Conservation (phyloP, 176 grass and related monocot genomes). For the Phoenix roebelenii region DNA sequence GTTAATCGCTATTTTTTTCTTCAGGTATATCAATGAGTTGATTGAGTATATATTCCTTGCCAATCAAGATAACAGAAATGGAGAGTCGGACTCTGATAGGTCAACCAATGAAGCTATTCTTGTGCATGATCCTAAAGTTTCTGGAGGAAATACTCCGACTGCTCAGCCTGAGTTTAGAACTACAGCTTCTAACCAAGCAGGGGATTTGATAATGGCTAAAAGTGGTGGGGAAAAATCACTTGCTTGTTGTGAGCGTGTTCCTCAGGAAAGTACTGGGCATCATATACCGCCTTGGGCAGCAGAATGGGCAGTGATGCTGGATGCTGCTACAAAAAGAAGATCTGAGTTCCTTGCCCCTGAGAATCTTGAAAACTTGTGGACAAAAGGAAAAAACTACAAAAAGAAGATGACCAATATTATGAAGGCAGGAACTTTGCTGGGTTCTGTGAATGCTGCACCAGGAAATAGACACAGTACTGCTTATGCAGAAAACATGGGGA, state of each 20-base stretch:
- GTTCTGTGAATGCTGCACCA: conserved; percentile 20
- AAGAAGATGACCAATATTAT: conserved; percentile 49
- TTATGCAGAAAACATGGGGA: conserved; percentile 30
- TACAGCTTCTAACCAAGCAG: conserved; percentile 20
- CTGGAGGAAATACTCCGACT: conserved; percentile 37
- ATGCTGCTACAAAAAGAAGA: conserved; percentile 87
- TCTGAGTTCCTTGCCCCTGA: conserved; percentile 87
- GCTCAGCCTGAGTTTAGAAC: conserved; percentile 28
- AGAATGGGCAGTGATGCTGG: conserved; percentile 73
- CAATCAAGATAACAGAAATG: conserved; percentile 39
- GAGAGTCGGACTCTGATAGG: conserved; percentile 27
- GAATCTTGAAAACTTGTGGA: conserved; percentile 99
- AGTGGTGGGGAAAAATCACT: conserved; percentile 24
- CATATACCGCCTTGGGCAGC: conserved; percentile 26
- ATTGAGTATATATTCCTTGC: conserved; percentile 59
- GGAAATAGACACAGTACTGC: conserved; percentile 13
- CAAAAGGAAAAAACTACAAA: conserved; percentile 91
- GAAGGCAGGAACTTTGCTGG: conserved; percentile 33
- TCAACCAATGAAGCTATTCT: conserved; percentile 25
- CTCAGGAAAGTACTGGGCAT: background rate
- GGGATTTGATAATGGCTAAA: conserved; percentile 24
- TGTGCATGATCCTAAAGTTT: conserved; percentile 21
- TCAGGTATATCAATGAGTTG: conserved; percentile 91
- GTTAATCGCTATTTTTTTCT: conserved; percentile 4
- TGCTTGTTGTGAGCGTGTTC: conserved; percentile 21